Conservation (phyloP, 2,329 filamentous ascomycete species). For the Grosmannia clavigera region DNA sequence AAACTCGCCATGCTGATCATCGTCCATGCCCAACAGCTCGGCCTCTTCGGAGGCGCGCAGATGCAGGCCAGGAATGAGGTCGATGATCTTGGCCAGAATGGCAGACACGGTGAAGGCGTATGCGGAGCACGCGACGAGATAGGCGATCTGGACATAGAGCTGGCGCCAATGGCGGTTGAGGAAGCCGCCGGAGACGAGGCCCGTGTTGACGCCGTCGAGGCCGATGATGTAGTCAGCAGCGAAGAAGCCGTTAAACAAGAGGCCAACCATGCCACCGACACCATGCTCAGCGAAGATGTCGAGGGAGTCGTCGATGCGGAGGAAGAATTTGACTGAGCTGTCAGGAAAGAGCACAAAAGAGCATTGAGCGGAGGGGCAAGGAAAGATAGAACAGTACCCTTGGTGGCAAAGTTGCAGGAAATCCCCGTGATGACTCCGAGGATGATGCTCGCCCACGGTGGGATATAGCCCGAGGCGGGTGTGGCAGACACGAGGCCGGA, state of each 20-base stretch:
- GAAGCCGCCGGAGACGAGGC: slow-evolving; percentile 51
- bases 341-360: slow-evolving; percentile 1
- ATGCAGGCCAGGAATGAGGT: slow-evolving; percentile 64
- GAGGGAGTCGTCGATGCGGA: slow-evolving; percentile 57
- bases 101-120: slow-evolving; percentile 67
- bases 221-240: slow-evolving; percentile 58
- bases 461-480: slow-evolving; percentile 55
- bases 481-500: slow-evolving; percentile 60
- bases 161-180: slow-evolving; percentile 62
- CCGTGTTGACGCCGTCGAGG: slow-evolving; percentile 65
- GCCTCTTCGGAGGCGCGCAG: slow-evolving; percentile 72
- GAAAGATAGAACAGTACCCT: slow-evolving; percentile 21
- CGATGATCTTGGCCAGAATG: slow-evolving; percentile 60
- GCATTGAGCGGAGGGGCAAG: background rate
- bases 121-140: slow-evolving; percentile 51
- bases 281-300: slow-evolving; percentile 63
- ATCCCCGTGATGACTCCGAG: slow-evolving; percentile 56
- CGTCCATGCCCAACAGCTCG: slow-evolving; percentile 78
- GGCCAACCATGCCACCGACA: slow-evolving; percentile 55
- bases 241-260: slow-evolving; percentile 64
- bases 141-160: slow-evolving; percentile 70
- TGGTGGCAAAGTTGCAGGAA: slow-evolving; percentile 56
- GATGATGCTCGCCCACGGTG: slow-evolving; percentile 54
- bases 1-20: slow-evolving; percentile 82
- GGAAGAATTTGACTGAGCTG: slow-evolving; percentile 38